These are phyloP conservation scores for Mortierella antarctica DNA, from an alignment of 192 early-diverging fungal species.

Conservation along the genomic window DNA sequence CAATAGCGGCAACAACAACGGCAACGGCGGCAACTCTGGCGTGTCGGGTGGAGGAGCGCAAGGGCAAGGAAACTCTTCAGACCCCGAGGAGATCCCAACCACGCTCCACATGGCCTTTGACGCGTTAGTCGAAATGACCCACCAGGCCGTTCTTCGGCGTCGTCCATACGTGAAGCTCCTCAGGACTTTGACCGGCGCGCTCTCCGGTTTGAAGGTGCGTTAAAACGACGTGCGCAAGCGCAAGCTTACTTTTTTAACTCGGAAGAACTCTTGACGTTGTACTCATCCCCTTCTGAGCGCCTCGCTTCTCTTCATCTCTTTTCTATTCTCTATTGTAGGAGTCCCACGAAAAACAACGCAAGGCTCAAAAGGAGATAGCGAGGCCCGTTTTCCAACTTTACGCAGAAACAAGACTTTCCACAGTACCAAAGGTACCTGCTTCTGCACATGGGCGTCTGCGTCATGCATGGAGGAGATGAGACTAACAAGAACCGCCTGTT, in stretches of 20 bases:
- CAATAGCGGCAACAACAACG: slow-evolving; percentile 4
- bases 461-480: too few species aligned
- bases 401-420: slow-evolving; percentile 44
- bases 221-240: neutral
- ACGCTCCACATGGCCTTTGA: slow-evolving; percentile 43
- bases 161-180: slow-evolving; percentile 25
- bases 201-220: slow-evolving; percentile 30
- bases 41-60: neutral
- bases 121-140: slow-evolving; percentile 21
- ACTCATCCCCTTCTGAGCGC: neutral
- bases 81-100: slow-evolving; percentile 51
- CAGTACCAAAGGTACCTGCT: slow-evolving; percentile 43
- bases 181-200: slow-evolving; percentile 18
- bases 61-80: slow-evolving; percentile 6
- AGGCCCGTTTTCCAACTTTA: slow-evolving; percentile 45
- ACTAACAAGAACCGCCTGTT: neutral
- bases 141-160: slow-evolving; percentile 12
- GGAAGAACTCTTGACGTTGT: neutral
- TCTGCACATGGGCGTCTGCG: neutral
- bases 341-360: slow-evolving; percentile 44
- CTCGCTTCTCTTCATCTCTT: neutral
- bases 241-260: neutral
- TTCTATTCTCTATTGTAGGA: slow-evolving; percentile 13
- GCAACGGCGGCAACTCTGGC: neutral
- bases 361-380: slow-evolving; percentile 36